Evolutionary conservation across 495 filamentous ascomycete genomes (phyloP).

Genomic region (Penicillium coffeae): DNA sequence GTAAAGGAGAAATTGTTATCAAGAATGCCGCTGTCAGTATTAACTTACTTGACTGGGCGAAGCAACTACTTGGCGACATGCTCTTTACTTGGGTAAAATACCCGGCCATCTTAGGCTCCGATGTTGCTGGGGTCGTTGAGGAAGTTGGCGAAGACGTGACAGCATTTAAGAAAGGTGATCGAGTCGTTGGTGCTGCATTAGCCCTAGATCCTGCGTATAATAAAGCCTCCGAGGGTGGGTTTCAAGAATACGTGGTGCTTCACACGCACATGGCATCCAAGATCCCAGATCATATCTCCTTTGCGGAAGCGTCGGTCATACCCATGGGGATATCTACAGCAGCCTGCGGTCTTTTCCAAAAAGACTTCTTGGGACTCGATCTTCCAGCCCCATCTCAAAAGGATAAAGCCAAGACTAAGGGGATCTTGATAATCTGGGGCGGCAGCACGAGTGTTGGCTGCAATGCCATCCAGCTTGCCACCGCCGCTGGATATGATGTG

Average conservation of each 20-base stretch:
- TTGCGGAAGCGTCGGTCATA: conserved; percentile 40
- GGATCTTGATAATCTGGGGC: conserved; percentile 38
- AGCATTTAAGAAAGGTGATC: conserved; percentile 17
- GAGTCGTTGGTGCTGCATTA: conserved; percentile 12
- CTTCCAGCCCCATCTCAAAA: conserved; percentile 14
- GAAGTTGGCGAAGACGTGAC: conserved; percentile 40
- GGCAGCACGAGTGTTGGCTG: conserved; percentile 56
- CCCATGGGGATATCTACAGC: conserved; percentile 50
- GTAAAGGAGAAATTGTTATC: conserved; percentile 28
- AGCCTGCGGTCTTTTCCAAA: conserved; percentile 48
- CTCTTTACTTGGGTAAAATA: conserved; percentile 30
- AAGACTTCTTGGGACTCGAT: conserved; percentile 38
- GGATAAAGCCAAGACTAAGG: conserved; percentile 20
- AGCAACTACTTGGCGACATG: conserved; percentile 27
- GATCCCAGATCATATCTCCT: conserved; percentile 24
- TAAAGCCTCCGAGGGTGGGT: conserved; percentile 13
- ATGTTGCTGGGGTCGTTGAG: conserved; percentile 52
- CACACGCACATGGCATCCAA: conserved; percentile 17
- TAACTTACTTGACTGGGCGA: conserved; percentile 47
- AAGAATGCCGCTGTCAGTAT: conserved; percentile 42
- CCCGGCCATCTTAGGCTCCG: conserved; percentile 50
- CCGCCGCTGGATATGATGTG: conserved; percentile 55
- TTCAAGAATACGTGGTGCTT: conserved; percentile 39
- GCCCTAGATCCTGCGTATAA: conserved; percentile 3
- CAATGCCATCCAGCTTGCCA: conserved; percentile 59